These are phyloP conservation scores for Holtermanniella nyarrowii DNA, from an alignment of 768 basidiomycete genomes.

Conservation along the genomic window DNA sequence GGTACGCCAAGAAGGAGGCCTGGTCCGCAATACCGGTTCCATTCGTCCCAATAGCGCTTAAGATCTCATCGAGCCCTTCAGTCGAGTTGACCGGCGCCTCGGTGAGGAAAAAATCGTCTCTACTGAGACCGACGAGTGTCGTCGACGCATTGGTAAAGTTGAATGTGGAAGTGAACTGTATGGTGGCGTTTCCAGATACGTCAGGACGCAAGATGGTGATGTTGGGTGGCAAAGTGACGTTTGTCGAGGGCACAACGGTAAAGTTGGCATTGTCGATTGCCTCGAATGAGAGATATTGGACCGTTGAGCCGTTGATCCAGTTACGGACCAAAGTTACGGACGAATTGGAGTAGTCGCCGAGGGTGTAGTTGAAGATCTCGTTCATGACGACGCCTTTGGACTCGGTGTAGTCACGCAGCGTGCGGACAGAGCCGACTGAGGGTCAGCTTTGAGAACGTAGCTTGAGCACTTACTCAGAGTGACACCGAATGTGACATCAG, in stretches of 20 bases:
- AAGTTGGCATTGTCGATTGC: slow-evolving; percentile 41
- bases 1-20: slow-evolving; percentile 44
- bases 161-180: slow-evolving; percentile 36
- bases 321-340: slow-evolving; percentile 42
- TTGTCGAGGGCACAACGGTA: slow-evolving; percentile 38
- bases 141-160: slow-evolving; percentile 45
- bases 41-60: slow-evolving; percentile 34
- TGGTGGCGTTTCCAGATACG: slow-evolving; percentile 13
- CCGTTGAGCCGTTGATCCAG: slow-evolving; percentile 44
- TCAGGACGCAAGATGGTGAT: slow-evolving; percentile 41
- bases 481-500: slow-evolving; percentile 44
- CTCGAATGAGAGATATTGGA: slow-evolving; percentile 31
- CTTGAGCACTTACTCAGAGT: slow-evolving; percentile 37
- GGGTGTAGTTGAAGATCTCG: slow-evolving; percentile 47
- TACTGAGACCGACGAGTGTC: slow-evolving; percentile 40
- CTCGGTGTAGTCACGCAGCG: slow-evolving; percentile 46
- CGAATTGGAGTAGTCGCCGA: slow-evolving; percentile 38
- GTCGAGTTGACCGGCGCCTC: slow-evolving; percentile 22
- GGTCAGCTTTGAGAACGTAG: background rate
- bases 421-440: slow-evolving; percentile 44
- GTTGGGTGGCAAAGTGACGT: slow-evolving; percentile 40
- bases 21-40: slow-evolving; percentile 31
- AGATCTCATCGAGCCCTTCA: slow-evolving; percentile 29
- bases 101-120: slow-evolving; percentile 39
- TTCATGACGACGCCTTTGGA: slow-evolving; percentile 27